Conservation (phyloP, 1,139 yeast species). For the Suhomyces bolitotheri region DNA sequence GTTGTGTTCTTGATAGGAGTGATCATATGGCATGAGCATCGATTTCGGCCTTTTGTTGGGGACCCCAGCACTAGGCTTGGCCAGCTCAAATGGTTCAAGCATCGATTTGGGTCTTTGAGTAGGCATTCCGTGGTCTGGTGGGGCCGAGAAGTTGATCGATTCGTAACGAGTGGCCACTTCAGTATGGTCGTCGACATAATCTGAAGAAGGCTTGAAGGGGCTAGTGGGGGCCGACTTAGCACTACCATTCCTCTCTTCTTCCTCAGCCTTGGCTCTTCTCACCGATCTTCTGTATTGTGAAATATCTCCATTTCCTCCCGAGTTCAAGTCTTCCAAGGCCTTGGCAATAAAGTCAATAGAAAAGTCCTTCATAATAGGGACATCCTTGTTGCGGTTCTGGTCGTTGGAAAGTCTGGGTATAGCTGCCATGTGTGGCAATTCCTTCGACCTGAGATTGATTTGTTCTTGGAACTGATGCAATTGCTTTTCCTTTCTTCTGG, state of each 20-base stretch:
- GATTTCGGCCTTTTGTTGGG: constrained; percentile 40
- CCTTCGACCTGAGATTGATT: constrained; percentile 40
- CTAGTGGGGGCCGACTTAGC: constrained; percentile 20
- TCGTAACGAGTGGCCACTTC: constrained; percentile 45
- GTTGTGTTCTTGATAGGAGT: constrained; percentile 9
- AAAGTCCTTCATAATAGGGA: constrained; percentile 47
- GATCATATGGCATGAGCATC: constrained; percentile 28
- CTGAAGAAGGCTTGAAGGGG: constrained; percentile 29
- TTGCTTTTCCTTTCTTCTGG: constrained; percentile 42
- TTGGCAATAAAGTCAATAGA: constrained; percentile 53
- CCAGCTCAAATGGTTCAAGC: constrained; percentile 20
- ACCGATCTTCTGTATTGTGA: constrained; percentile 44
- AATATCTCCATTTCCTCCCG: constrained; percentile 64
- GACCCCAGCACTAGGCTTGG: background rate
- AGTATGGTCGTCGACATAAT: constrained; percentile 35
- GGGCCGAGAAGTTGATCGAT: constrained; percentile 32
- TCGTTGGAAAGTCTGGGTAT: constrained; percentile 11
- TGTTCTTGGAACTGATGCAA: constrained; percentile 41
- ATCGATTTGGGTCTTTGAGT: constrained; percentile 45
- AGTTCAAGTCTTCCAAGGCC: constrained; percentile 65
- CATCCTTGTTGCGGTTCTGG: constrained; percentile 17
- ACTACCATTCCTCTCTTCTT: constrained; percentile 14
- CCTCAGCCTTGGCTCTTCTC: constrained; percentile 24
- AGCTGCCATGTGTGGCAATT: constrained; percentile 21
- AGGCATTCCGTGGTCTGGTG: constrained; percentile 4